Evolutionary conservation across 176 grass and related monocot genomes (phyloP).

Genomic region (Poa pratensis): DNA sequence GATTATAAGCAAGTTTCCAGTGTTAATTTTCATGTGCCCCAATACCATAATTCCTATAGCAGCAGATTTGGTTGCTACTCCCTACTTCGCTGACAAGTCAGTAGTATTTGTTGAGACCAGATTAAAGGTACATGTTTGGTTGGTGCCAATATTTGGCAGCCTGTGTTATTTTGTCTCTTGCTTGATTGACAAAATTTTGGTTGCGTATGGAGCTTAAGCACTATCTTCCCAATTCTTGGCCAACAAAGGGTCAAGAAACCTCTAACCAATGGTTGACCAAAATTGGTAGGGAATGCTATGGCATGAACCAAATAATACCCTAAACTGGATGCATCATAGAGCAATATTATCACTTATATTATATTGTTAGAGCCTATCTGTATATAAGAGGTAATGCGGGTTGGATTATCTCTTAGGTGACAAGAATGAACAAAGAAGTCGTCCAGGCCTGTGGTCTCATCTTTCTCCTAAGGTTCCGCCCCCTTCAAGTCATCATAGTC

Average conservation of each 20-base stretch:
- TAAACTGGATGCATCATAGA: neutral
- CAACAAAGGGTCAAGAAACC: neutral
- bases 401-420: conserved; percentile 22
- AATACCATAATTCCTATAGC: neutral
- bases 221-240: neutral
- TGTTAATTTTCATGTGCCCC: neutral
- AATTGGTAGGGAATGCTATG: neutral
- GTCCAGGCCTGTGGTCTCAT: neutral
- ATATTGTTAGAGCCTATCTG: conserved; percentile 17
- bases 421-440: conserved; percentile 3
- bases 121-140: neutral
- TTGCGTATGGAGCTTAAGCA: neutral
- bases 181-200: neutral
- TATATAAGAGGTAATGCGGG: conserved; percentile 1
- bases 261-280: neutral
- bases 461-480: neutral
- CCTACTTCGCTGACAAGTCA: neutral
- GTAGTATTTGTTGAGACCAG: neutral
- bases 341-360: neutral
- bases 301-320: neutral
- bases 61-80: neutral
- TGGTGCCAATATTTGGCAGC: neutral
- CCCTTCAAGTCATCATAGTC: conserved; percentile 21
- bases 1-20: neutral
- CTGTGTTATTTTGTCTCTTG: neutral